Evolutionary conservation across 1,284 basidiomycete species (phyloP).

Genomic region (Phlebopus sp.): DNA sequence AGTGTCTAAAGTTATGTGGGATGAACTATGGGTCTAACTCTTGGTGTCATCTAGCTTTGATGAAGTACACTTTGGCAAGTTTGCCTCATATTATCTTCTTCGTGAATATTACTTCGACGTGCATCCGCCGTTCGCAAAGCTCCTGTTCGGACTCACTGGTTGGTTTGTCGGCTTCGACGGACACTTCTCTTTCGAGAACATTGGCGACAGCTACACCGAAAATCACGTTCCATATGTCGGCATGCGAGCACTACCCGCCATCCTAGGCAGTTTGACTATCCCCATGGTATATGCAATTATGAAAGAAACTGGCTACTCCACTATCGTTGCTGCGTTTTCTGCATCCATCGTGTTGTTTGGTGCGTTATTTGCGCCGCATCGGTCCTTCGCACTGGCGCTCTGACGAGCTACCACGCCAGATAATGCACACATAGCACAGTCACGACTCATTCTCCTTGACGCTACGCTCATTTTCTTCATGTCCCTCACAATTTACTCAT

Average conservation of each 20-base stretch:
- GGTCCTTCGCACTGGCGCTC: not conserved
- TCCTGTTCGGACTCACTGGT: conserved; percentile 88
- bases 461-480: conserved; percentile 96
- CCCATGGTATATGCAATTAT: conserved; percentile 95
- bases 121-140: conserved; percentile 94
- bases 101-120: conserved; percentile 99
- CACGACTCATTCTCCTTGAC: conserved; percentile 94
- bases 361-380: conserved; percentile 37
- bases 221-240: conserved; percentile 92
- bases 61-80: conserved; percentile 96
- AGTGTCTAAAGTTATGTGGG: conserved; percentile 32
- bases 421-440: conserved; percentile 95
- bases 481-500: conserved; percentile 90
- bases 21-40: not conserved
- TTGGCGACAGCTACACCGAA: conserved; percentile 89
- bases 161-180: conserved; percentile 98
- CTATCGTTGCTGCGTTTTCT: conserved; percentile 85
- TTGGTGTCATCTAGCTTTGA: conserved; percentile 68
- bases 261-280: conserved; percentile 87
- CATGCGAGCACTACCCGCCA: conserved; percentile 88
- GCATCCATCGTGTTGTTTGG: conserved; percentile 85
- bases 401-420: conserved; percentile 49
- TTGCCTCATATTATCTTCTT: conserved; percentile 87
- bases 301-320: conserved; percentile 96
- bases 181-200: conserved; percentile 90